Base-by-base conservation (phyloP, 371 early-diverging fungal species). In the Encephalitozoon cuniculi region DNA sequence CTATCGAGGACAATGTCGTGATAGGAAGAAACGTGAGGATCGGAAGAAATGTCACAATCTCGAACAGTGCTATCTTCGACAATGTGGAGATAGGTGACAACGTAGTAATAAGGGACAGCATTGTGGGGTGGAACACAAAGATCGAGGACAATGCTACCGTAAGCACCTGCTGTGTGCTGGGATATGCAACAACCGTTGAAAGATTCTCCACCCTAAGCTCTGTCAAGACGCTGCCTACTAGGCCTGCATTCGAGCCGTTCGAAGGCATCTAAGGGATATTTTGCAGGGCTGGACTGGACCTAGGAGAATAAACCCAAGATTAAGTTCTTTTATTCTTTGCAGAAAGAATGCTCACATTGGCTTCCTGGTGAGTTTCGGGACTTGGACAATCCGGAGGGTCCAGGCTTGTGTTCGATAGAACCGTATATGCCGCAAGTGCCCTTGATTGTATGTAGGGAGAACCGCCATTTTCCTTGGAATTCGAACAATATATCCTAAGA, bases 101-200 rank as follows among this genome's bases (percentile, higher is more conserved):
- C 81, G 90, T 93, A 8, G 91, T 92, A 90, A 87, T 97, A 64
- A 87, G 89, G 74, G 89, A 89, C 80, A 88, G 90, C 54, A 95
- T 98, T 77, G 88, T 98, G 39, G 97, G 97, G 68, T 95, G 95
- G 95, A 89, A 92, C 85, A 92, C 92, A 39, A 34, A 25, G 23
- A 75, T 85, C 3, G 69, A 74, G 41, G 49, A 52, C 18, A 34
- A 69, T 64, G 64, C 25, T 15, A 23, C 46, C 6, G 49, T 76
- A 12, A 40, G 34, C n/a, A 43, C 54, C 34, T 68, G 49, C 8
- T 66, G 75, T 74, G 68, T 67, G 0, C 41, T 74, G 43, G 75
- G 75, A 52, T 44, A 74, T 43, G 65, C 59, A 21, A 54, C 54
- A 25, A 55, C 21, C 1, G 59, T 74, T 21, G 25, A 43, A 30